These are phyloP conservation scores for Agaricus blazei DNA, from an alignment of 768 basidiomycete species.

Conservation along the genomic window DNA sequence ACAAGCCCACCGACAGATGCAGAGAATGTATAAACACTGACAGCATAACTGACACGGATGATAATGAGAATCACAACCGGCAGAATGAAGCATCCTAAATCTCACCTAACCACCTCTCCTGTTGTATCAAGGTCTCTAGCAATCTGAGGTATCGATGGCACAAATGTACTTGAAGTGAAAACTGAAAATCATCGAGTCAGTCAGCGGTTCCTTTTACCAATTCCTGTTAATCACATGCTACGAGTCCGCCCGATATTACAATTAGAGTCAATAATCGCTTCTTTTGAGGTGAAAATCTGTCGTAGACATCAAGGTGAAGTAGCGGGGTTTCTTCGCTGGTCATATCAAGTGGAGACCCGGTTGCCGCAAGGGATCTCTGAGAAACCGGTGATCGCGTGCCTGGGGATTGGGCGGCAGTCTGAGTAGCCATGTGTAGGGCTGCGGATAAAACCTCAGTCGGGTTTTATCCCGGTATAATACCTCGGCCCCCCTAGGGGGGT, in stretches of 20 bases:
- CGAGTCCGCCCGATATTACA: constrained; percentile 55
- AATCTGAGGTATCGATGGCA: constrained; percentile 71
- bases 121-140: constrained; percentile 58
- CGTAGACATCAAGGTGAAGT: constrained; percentile 41
- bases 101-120: constrained; percentile 28
- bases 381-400: too few species aligned
- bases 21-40: constrained; percentile 16
- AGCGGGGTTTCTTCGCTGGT: constrained; percentile 22
- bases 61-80: too few species aligned
- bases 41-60: too few species aligned
- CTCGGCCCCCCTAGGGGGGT: too few species aligned
- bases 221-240: constrained; percentile 41
- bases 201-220: constrained; percentile 3
- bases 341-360: neutral
- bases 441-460: too few species aligned
- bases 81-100: too few species aligned
- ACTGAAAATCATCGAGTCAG: constrained; percentile 31
- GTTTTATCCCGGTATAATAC: too few species aligned
- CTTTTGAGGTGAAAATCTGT: constrained; percentile 44
- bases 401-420: too few species aligned
- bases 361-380: too few species aligned
- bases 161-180: constrained; percentile 62
- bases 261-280: constrained; percentile 55
- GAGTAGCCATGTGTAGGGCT: too few species aligned
- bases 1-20: constrained; percentile 31